Base-by-base conservation (phyloP, 129 eudicot species). In the Tanacetum coccineum region DNA sequence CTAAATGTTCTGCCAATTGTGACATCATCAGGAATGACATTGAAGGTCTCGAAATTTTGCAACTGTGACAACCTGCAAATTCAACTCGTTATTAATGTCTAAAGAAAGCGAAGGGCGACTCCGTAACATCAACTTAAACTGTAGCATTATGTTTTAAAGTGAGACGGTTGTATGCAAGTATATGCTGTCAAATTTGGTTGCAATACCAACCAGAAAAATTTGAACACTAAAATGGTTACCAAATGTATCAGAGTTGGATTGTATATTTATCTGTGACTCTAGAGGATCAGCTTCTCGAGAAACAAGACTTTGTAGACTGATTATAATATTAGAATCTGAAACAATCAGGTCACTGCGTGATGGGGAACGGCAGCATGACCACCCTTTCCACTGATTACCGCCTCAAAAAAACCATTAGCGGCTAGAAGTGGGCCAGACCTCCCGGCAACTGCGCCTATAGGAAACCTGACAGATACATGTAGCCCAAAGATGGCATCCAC, bases 291-390 rank as follows among this genome's bases (percentile, higher is more conserved):
- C 74, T 81, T 84, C 86, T 25, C 80, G 81, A 12, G 86, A 81
- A 69, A 84, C 78, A 19, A 84, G 81, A 78, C 74, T 82, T 79
- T 78, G 86, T 57, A 84, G 67, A 80, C 82, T 81, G 48, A 78
- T 55, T 42, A 81, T 48, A 3, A 78, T 76, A 52, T 63, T 78
- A 3, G 90, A 84, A 55, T 78, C 80, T 25, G 86, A 81, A 46
- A 84, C 17, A 13, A 84, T 75, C 20, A 82, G 90, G 73, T 87
- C 95, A 84, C 59, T 21, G 90, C 42, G 47, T 68, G 74, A 28
- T 84, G 90, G 9, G 90, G 95, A 74, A 76, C 52, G 51, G 90
- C 90, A 4, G 87, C 95, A 57, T 84, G 87, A 39, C 90, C 90
- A 10, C 95, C 95, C 61, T 84, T 87, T 30, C 90, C 86, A 13